phyloP scores from a whole-genome alignment of 352 stramenopile species.

The Phytopythium helicoides region DNA sequence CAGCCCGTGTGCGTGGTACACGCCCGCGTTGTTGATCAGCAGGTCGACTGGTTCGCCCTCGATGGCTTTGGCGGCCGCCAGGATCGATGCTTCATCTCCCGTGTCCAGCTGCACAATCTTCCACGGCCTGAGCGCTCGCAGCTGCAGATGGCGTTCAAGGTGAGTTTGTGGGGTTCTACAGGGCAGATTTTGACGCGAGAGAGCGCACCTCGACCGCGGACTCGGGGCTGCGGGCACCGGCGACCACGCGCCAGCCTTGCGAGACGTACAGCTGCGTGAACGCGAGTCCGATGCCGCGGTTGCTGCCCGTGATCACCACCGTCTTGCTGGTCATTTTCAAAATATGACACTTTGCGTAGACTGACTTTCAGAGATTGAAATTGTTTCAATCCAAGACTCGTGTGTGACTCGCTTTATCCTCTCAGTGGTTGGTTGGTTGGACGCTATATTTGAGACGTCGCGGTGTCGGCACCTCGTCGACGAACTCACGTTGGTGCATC shows the following conservation, averaged over 20 bases:
- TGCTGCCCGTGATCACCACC: conserved; percentile 48
- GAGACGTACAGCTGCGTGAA: conserved; percentile 35
- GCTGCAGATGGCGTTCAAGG: conserved; percentile 2
- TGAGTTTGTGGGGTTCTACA: not conserved
- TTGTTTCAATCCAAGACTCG: no score
- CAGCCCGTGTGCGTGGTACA: conserved; percentile 31
- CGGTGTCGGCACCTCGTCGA: no score
- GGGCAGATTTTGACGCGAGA: not conserved
- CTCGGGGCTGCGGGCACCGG: conserved; percentile 14
- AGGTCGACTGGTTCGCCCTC: conserved; percentile 52
- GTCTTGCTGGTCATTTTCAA: conserved; percentile 19
- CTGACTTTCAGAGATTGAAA: no score
- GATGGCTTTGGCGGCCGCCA: conserved; percentile 25
- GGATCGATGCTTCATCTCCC: conserved; percentile 45
- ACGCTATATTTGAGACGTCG: no score
- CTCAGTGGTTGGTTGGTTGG: no score
- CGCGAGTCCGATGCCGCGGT: conserved; percentile 29
- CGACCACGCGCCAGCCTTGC: conserved; percentile 42
- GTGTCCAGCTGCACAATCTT: conserved; percentile 53
- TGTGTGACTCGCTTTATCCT: no score
- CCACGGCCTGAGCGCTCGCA: conserved; percentile 26
- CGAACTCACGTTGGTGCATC: no score
- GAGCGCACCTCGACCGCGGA: conserved; percentile 5
- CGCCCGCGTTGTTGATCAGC: conserved; percentile 73
- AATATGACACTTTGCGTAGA: no score